Evolutionary conservation across 768 basidiomycete genomes (phyloP).

Genomic region (Lactarius psammicola): DNA sequence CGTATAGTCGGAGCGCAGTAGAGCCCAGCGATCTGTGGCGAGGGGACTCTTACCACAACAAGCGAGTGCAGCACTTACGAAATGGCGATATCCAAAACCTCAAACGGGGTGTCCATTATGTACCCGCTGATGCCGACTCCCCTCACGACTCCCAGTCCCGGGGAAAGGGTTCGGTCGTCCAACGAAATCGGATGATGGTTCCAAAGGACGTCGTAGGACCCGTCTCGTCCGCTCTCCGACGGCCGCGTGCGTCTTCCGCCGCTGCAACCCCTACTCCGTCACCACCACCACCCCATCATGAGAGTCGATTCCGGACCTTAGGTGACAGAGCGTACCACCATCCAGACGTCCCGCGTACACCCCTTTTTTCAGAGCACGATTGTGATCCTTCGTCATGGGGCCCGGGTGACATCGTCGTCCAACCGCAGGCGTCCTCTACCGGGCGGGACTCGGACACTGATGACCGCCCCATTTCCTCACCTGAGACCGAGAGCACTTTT

Average conservation of each 20-base stretch:
- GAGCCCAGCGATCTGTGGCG: not conserved
- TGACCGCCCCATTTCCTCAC: not conserved
- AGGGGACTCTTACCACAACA: not conserved
- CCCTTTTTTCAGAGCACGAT: conserved; percentile 13
- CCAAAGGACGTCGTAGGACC: not conserved
- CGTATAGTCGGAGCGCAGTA: not conserved
- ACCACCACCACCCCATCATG: not conserved
- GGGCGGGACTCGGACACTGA: not conserved
- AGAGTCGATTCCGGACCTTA: conserved; percentile 13
- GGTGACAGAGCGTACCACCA: conserved; percentile 19
- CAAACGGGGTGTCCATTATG: not conserved
- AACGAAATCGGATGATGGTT: conserved; percentile 7
- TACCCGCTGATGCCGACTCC: not conserved
- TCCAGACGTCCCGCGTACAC: conserved; percentile 21
- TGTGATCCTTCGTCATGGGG: not conserved
- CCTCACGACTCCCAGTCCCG: not conserved
- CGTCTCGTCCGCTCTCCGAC: not conserved
- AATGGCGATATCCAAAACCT: not conserved
- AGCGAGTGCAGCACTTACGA: not conserved
- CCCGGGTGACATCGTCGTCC: no score
- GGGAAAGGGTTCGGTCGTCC: not conserved
- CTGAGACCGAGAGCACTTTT: not conserved
- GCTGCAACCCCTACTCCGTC: not conserved
- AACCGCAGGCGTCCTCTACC: not conserved
- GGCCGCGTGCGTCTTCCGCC: not conserved